Base-by-base conservation (phyloP, 176 grass and related monocot species). In the Aegilops sharonensis region DNA sequence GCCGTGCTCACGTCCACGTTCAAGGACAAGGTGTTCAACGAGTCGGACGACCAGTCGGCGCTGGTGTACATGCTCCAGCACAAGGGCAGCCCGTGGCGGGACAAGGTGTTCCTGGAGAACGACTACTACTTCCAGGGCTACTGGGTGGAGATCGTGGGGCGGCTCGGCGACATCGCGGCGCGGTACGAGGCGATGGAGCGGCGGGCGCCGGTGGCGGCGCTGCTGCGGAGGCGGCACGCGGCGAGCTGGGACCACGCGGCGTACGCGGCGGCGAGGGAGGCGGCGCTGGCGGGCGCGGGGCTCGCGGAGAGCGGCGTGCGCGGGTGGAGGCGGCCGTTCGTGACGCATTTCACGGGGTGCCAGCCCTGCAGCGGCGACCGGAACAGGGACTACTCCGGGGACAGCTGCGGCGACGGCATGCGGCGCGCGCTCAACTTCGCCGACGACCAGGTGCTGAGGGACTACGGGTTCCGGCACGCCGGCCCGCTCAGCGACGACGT, bases 261-360 rank as follows among this genome's bases (percentile, higher is more conserved):
- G 15, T 80, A 85, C 81, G 90, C 94, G 15, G 69, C n/a, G 59
- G 77, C 79, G 20, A 89, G 88, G 78, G 60, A 85, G n/a, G 89
- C 30, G n/a, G 66, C 80, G 36, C 32, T 95, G 81, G 56, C 18
- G 31, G 62, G 21, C 70, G 89, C 82, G 32, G 87, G 85, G 54
- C 75, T 81, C 72, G 83, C 75, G 68, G 78, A 56, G 71, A 74
- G 78, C 80, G 89, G 93, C 14, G 77, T 76, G 21, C 2, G 11
- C 14, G 92, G 90, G 18, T 92, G 88, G 91, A 81, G 89, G 40
- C 82, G 96, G 0, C 96, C 96, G 2, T 92, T 98, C 71, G 56
- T 98, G 50, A 98, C 93, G 78, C 96, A 98, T 83, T 98, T 98
- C 93, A 95, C 91, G 6, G 96, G 96, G 13, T 98, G 96, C 71